Percentiles rank a stretch among this genome's conserved stretches.
Evolutionary conservation across 305 asterid species (phyloP).

Genomic region (Fraxinus nigra): DNA sequence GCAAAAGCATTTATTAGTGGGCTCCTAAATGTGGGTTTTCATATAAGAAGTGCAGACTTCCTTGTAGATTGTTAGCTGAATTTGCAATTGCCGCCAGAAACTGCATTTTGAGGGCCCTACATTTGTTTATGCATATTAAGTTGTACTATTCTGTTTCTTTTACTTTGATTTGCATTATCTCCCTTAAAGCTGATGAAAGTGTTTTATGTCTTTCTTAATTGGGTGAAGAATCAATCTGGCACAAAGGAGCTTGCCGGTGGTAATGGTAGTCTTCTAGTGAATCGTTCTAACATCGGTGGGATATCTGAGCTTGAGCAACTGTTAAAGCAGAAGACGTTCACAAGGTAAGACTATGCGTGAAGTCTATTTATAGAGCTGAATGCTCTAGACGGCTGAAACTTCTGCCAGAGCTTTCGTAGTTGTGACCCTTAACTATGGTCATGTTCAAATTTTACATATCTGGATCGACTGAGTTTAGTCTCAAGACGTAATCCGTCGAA

Average conservation of each 20-base stretch:
- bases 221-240: conserved; percentile 41
- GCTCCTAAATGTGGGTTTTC: not conserved
- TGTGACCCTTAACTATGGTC: not conserved
- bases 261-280: conserved; percentile 32
- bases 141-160: conserved; percentile 4
- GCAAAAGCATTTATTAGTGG: not conserved
- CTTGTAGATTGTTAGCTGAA: conserved; percentile 1
- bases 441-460: not conserved
- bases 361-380: not conserved
- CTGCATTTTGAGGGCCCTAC: not conserved
- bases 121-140: not conserved
- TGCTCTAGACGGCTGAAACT: not conserved
- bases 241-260: conserved; percentile 33
- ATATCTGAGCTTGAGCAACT: conserved; percentile 70
- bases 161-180: not conserved
- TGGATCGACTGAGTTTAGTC: not conserved
- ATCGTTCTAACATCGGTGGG: conserved; percentile 30
- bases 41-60: not conserved
- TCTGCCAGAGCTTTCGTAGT: not conserved
- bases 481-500: not conserved
- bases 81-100: not conserved
- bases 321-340: conserved; percentile 70
- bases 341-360: conserved; percentile 43
- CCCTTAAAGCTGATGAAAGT: not conserved
- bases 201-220: conserved; percentile 19